These are phyloP conservation scores for Combretum micranthum DNA, from an alignment of 345 rosid species.

Conservation along the genomic window DNA sequence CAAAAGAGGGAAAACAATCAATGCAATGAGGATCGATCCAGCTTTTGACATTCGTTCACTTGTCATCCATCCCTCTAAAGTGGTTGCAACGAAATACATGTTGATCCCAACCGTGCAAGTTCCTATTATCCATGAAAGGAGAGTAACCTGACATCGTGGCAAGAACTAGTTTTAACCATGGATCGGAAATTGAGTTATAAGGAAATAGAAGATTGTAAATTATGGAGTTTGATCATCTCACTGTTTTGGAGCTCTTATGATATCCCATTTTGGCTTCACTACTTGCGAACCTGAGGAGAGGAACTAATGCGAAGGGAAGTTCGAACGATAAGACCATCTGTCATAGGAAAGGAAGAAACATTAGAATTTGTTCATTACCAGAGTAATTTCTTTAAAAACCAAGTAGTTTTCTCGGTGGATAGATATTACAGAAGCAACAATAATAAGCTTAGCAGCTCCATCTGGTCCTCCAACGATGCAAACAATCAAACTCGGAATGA, in stretches of 20 bases:
- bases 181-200: background rate
- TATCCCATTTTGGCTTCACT: slow-evolving; percentile 19
- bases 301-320: slow-evolving; percentile 21
- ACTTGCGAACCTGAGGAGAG: slow-evolving; percentile 19
- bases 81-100: slow-evolving; percentile 10
- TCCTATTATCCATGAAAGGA: slow-evolving; percentile 10
- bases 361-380: too few species aligned
- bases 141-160: background rate
- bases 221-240: background rate
- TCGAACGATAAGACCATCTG: slow-evolving; percentile 13
- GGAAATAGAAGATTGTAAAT: background rate
- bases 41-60: slow-evolving; percentile 3
- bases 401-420: background rate
- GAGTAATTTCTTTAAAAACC: too few species aligned
- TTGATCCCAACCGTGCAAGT: slow-evolving; percentile 8
- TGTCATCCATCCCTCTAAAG: slow-evolving; percentile 6
- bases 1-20: background rate
- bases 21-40: background rate
- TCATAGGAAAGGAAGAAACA: background rate
- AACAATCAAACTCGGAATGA: slow-evolving; percentile 17
- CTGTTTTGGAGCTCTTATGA: slow-evolving; percentile 12
- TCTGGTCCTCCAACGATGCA: slow-evolving; percentile 19
- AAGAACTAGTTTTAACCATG: background rate
- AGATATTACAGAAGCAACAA: slow-evolving; percentile 18
- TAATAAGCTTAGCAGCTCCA: slow-evolving; percentile 16